Conservation (phyloP, 2,329 filamentous ascomycete species). For the Periglandula ipomoeae region DNA sequence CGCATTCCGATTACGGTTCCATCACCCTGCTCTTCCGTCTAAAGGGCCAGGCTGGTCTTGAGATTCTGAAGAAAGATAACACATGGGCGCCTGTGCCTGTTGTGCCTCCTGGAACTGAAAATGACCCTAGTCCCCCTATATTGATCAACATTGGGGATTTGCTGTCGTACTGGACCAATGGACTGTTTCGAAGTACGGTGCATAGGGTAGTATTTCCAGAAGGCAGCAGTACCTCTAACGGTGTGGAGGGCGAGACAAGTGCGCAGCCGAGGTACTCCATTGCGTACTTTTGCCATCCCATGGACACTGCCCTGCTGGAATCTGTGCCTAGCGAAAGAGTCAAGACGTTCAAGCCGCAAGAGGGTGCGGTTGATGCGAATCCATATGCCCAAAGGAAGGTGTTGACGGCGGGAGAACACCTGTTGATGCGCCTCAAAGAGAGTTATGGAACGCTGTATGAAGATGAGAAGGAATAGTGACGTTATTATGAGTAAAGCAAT, state of each 20-base stretch:
- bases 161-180: constrained; percentile 82
- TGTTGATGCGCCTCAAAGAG: constrained; percentile 50
- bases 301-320: constrained; percentile 40
- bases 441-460: constrained; percentile 50
- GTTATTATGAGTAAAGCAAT: too few species aligned
- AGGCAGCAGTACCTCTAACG: constrained; percentile 9
- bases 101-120: constrained; percentile 48
- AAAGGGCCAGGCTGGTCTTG: constrained; percentile 74
- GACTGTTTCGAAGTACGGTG: constrained; percentile 76
- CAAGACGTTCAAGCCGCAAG: constrained; percentile 26
- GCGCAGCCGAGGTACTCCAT: constrained; percentile 52
- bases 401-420: constrained; percentile 54
- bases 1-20: constrained; percentile 80
- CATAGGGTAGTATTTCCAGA: constrained; percentile 72
- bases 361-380: constrained; percentile 26
- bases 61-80: constrained; percentile 57
- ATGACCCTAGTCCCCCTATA: constrained; percentile 59
- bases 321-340: constrained; percentile 54
- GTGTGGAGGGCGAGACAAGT: constrained; percentile 35
- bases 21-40: constrained; percentile 77
- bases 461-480: constrained; percentile 24
- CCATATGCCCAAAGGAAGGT: constrained; percentile 44
- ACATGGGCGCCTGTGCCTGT: constrained; percentile 59
- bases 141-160: constrained; percentile 67
- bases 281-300: constrained; percentile 60